phyloP scores from a whole-genome alignment of 495 filamentous ascomycete species.

The Zalerion maritima region DNA sequence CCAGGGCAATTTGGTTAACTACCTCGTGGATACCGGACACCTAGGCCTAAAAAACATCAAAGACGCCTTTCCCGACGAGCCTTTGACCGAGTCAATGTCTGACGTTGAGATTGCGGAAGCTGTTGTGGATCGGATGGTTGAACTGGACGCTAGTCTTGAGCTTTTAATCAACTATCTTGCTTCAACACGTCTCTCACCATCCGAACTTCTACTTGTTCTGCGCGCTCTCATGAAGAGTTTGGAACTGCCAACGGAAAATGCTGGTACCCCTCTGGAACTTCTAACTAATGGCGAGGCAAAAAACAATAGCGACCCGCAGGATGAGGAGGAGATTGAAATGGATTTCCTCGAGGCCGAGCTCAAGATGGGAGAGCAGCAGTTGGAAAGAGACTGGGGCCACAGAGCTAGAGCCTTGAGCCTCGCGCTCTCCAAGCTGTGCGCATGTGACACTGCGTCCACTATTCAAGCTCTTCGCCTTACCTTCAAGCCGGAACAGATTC shows the following conservation, averaged over 20 bases:
- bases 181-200: constrained; percentile 29
- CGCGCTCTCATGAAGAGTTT: constrained; percentile 36
- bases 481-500: constrained; percentile 50
- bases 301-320: constrained; percentile 11
- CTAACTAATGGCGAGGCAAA: constrained; percentile 20
- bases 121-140: constrained; percentile 41
- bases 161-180: constrained; percentile 41
- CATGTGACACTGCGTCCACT: constrained; percentile 40
- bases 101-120: constrained; percentile 36
- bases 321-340: constrained; percentile 28
- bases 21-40: constrained; percentile 48
- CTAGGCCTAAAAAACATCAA: constrained; percentile 47
- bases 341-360: constrained; percentile 34
- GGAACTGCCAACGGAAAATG: constrained; percentile 26
- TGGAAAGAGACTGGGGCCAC: constrained; percentile 26
- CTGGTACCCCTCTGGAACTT: constrained; percentile 18
- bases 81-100: constrained; percentile 18
- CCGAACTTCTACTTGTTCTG: constrained; percentile 32
- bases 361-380: constrained; percentile 33
- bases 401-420: constrained; percentile 31
- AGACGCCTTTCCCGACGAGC: constrained; percentile 39
- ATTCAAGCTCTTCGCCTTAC: constrained; percentile 48
- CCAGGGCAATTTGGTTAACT: constrained; percentile 37
- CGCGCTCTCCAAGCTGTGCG: constrained; percentile 49
- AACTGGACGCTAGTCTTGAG: constrained; percentile 45